A percentile compares a stretch with the other conserved stretches of the same genome.
These are phyloP conservation scores for Nakazawaea ishiwadae DNA, from an alignment of 805 yeast genomes.

Conservation along the genomic window DNA sequence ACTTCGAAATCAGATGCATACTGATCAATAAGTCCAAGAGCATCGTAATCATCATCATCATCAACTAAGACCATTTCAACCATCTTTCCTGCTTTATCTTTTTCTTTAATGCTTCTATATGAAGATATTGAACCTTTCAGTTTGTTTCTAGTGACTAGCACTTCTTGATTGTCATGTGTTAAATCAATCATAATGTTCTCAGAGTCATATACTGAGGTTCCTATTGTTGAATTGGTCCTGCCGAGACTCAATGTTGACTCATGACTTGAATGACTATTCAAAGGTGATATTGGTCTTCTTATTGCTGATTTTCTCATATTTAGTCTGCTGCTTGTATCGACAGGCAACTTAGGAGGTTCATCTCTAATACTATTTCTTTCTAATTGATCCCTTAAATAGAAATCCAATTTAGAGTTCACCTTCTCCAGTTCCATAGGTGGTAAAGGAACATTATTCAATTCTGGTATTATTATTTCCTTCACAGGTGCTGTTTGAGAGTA, in stretches of 20 bases:
- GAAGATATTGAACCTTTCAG: conserved; percentile 10
- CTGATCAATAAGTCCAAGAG: background rate
- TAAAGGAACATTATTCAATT: background rate
- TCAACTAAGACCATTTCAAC: conserved; percentile 6
- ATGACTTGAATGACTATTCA: conserved; percentile 11
- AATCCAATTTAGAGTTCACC: conserved; percentile 3
- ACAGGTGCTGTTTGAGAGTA: conserved; percentile 7
- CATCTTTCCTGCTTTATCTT: conserved; percentile 2
- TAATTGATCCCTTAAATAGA: conserved; percentile 10
- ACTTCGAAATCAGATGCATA: conserved; percentile 9
- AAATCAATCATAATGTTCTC: conserved; percentile 9
- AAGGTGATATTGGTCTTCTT: conserved; percentile 4
- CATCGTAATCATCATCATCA: conserved; percentile 4
- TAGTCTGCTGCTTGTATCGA: background rate
- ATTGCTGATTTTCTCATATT: background rate
- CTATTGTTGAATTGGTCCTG: conserved; percentile 1
- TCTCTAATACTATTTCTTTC: conserved; percentile 5
- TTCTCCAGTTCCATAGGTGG: conserved; percentile 4
- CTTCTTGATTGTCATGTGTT: conserved; percentile 8
- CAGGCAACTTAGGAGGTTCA: background rate
- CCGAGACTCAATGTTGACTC: conserved; percentile 10
- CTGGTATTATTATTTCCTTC: conserved; percentile 11
- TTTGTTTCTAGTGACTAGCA: conserved; percentile 3
- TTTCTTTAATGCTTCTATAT: conserved; percentile 7
- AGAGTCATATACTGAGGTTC: conserved; percentile 1